phyloP scores from a whole-genome alignment of 192 early-diverging fungal genomes.

The Backusella tarrabulga region DNA sequence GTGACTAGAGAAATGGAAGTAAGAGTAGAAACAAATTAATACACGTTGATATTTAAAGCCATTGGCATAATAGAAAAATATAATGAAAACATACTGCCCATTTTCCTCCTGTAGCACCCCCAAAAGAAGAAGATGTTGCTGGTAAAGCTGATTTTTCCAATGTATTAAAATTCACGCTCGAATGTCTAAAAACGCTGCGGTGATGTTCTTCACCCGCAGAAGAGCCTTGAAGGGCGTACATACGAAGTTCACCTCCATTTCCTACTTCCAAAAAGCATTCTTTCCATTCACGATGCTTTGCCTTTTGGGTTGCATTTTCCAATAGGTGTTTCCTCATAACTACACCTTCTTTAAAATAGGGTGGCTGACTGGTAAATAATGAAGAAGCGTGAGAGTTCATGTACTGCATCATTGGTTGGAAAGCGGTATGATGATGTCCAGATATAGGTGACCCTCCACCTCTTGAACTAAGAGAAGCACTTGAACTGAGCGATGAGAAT shows the following conservation, averaged over 20 bases:
- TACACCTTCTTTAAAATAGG: slow-evolving; percentile 62
- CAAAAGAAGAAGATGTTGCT: neutral
- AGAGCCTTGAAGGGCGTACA: slow-evolving; percentile 72
- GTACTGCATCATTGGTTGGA: slow-evolving; percentile 10
- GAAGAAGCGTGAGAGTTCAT: neutral
- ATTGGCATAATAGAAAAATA: neutral
- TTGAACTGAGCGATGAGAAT: slow-evolving; percentile 14
- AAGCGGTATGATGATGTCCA: neutral
- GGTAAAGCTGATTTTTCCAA: neutral
- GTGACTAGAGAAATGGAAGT: slow-evolving; percentile 13
- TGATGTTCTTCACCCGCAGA: slow-evolving; percentile 34
- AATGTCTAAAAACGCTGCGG: slow-evolving; percentile 16
- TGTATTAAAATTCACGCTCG: slow-evolving; percentile 8
- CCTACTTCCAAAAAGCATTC: slow-evolving; percentile 76
- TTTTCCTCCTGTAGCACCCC: neutral
- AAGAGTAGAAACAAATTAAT: neutral
- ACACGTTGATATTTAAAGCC: no score
- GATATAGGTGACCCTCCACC: neutral
- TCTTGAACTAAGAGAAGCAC: slow-evolving; percentile 10
- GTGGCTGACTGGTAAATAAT: slow-evolving; percentile 13
- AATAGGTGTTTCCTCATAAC: slow-evolving; percentile 85
- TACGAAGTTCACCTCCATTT: slow-evolving; percentile 60
- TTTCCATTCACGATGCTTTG: slow-evolving; percentile 78
- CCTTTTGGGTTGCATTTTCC: slow-evolving; percentile 70
- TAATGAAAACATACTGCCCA: neutral